Conservation (phyloP, 228 moss, liverwort and hornwort genomes). For the Sphagnum magellanicum region DNA sequence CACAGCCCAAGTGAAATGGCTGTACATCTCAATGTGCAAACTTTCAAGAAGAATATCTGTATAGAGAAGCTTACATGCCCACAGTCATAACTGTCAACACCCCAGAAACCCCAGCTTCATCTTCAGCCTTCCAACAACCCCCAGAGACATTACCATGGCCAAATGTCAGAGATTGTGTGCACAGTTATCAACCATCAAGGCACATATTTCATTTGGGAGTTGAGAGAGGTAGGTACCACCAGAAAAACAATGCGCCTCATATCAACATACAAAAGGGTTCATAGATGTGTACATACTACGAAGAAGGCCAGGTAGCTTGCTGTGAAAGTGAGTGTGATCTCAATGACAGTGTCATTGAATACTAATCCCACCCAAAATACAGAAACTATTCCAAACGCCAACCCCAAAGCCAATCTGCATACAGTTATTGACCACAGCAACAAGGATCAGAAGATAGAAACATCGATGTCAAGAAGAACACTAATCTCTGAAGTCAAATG, state of each 20-base stretch:
- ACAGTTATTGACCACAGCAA: not conserved
- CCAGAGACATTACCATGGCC: constrained; percentile 7
- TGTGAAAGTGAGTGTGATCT: constrained; percentile 88
- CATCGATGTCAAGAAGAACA: not conserved
- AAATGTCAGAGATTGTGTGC: not conserved
- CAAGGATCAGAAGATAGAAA: not conserved
- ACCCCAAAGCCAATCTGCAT: constrained; percentile 74
- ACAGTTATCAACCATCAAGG: too few species aligned
- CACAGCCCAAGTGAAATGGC: too few species aligned
- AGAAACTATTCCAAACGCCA: constrained; percentile 63
- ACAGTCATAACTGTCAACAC: constrained; percentile 94
- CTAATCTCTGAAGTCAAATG: not conserved
- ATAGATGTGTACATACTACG: constrained; percentile 40
- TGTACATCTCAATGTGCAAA: too few species aligned
- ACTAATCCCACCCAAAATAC: constrained; percentile 75
- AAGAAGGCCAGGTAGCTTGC: constrained; percentile 98
- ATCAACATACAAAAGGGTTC: not conserved
- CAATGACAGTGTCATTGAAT: constrained; percentile 83
- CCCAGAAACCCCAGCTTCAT: constrained; percentile 79
- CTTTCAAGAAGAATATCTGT: not conserved
- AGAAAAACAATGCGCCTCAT: not conserved
- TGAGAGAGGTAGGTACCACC: not conserved
- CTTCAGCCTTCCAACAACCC: constrained; percentile 59
- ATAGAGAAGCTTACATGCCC: constrained; percentile 62
- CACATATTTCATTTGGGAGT: too few species aligned